Percentiles rank a stretch among this genome's conserved stretches.
These are phyloP conservation scores for Voacanga thouarsii DNA, from an alignment of 257 asterid species.

Conservation along the genomic window DNA sequence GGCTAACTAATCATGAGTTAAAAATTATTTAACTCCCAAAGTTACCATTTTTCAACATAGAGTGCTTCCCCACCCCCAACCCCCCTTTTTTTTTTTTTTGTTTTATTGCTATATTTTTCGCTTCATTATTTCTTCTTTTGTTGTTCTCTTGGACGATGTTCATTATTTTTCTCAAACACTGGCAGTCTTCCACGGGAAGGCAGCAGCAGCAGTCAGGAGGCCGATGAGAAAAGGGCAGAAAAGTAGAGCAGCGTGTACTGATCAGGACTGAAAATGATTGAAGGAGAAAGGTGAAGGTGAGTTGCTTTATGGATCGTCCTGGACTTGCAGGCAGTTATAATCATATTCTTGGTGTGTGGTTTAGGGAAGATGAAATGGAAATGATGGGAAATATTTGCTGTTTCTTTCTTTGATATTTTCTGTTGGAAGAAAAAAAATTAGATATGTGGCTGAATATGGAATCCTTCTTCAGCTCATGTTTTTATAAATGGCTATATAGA, in stretches of 20 bases:
- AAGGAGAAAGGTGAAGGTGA: not conserved
- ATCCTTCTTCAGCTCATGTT: not conserved
- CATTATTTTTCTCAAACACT: too few species aligned
- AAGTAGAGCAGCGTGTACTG: conserved; percentile 23
- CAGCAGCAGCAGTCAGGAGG: conserved; percentile 23
- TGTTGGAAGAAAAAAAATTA: not conserved
- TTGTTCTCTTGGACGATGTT: not conserved
- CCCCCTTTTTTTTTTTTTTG: not conserved
- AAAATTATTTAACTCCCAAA: too few species aligned
- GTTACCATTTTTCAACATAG: too few species aligned
- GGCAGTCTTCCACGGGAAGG: conserved; percentile 15
- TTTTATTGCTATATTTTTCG: not conserved
- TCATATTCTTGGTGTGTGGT: not conserved
- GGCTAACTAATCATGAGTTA: too few species aligned
- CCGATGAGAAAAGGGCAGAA: conserved; percentile 43
- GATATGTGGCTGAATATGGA: not conserved
- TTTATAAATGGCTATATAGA: too few species aligned
- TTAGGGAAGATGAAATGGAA: not conserved
- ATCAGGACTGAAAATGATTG: not conserved
- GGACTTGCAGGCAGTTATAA: not conserved
- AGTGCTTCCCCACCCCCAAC: too few species aligned
- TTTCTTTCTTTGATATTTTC: not conserved
- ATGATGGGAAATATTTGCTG: not conserved
- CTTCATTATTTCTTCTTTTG: not conserved
- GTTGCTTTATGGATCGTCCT: not conserved